Evolutionary conservation across 352 stramenopile genomes (phyloP).

Genomic region (Halophytophthora polymorphica): DNA sequence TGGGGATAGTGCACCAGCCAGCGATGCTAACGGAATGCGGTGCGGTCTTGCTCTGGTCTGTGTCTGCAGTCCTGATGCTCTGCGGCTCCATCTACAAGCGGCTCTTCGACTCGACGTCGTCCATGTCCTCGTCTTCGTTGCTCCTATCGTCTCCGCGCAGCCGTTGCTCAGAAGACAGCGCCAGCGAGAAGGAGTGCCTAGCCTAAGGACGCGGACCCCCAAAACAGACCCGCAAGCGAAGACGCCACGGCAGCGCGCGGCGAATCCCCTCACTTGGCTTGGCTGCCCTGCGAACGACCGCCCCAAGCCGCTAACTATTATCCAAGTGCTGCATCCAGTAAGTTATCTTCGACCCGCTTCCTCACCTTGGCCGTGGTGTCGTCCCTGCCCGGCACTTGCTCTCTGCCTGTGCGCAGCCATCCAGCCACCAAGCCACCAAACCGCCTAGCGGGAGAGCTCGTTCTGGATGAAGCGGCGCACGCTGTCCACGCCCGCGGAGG

Average conservation of each 20-base stretch:
- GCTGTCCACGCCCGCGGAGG: constrained; percentile 52
- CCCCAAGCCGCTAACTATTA: constrained; percentile 31
- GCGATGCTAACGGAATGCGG: too few relatives aligned
- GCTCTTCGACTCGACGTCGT: constrained; percentile 58
- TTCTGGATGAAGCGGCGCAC: constrained; percentile 76
- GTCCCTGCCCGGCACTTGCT: too few relatives aligned
- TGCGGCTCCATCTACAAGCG: constrained; percentile 72
- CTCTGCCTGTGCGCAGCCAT: too few relatives aligned
- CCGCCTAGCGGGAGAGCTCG: constrained; percentile 25
- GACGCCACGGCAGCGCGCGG: too few relatives aligned
- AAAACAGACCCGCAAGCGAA: too few relatives aligned
- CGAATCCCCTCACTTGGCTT: too few relatives aligned
- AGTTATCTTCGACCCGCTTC: constrained; percentile 16
- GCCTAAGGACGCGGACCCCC: too few relatives aligned
- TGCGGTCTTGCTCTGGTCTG: neutral
- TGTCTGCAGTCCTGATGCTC: constrained; percentile 55
- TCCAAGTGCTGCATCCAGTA: constrained; percentile 33
- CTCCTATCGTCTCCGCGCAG: constrained; percentile 46
- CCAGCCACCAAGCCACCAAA: neutral
- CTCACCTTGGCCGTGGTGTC: too few relatives aligned
- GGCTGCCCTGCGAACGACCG: too few relatives aligned
- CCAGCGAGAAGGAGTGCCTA: constrained; percentile 48
- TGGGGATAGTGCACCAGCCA: constrained; percentile 14
- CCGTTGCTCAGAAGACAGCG: constrained; percentile 49
- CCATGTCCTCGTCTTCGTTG: constrained; percentile 31